Evolutionary conservation across 1,284 basidiomycete genomes (phyloP), one percentile per base, ranked within the genome.

Genomic region (Boletus sp.): DNA sequence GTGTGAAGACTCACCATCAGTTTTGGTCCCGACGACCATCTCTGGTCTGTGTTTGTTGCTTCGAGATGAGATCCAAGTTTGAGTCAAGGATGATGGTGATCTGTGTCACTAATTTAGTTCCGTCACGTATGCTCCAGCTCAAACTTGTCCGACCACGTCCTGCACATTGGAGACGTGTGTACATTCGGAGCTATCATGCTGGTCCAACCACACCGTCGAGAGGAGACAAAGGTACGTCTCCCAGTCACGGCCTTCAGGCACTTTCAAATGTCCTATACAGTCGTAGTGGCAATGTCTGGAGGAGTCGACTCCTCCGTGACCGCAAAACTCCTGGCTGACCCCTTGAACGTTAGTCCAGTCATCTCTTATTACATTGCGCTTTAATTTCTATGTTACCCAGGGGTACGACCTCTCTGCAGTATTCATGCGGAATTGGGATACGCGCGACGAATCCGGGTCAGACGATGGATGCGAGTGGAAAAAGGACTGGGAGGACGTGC

Each of bases 341-440:
- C 43, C 0, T 43, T 61, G 0, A 44, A 85, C 64, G 88, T 87
- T 16, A 34, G 65, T 52, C 36, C 3, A 19, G 3, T 29, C 22
- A 6, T 41, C 36, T 27, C 19, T 12, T 23, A 8, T 19, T 6
- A 0, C 20, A 2, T 39, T 20, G 8, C 8, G 14, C 5, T 16
- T 44, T 23, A 2, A 53, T 13, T n/a, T n/a, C n/a, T 1, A 23
- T 27, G 33, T 38, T 23, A n/a, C 41, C 37, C 20, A 90, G 82
- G 87, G 87, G 52, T 88, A 84, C 57, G 81, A 92, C 59, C 76
- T 93, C 14, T 88, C 81, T 47, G 93, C 92, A 2, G 78, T 97
- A 0, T 98, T 88, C 68, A 97, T 97, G 95, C 81, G 92, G 20
- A 97, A 98, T 56, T 98, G 95, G 94, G 93, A 84, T 58, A 83